Percentiles rank a stretch among this genome's conserved stretches.
These are phyloP conservation scores for Cornus kousa DNA, from an alignment of 148 eudicot genomes.

Conservation along the genomic window DNA sequence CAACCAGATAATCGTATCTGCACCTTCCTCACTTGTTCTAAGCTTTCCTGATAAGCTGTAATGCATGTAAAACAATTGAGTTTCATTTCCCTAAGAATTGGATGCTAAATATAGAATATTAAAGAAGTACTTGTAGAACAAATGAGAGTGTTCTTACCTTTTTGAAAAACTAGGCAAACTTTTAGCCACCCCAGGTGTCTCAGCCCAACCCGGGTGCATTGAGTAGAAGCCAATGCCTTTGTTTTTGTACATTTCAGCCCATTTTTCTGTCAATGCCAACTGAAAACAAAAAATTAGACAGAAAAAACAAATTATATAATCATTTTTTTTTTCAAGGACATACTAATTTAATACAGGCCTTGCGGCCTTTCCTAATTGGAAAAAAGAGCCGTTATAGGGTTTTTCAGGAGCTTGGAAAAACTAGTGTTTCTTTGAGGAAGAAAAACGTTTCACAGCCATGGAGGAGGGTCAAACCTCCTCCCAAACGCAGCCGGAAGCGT, in stretches of 20 bases:
- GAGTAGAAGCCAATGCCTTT: conserved; percentile 69
- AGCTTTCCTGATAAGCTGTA: conserved; percentile 70
- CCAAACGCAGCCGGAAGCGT: too few relatives aligned
- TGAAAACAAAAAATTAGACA: conserved; percentile 15
- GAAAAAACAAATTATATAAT: neutral
- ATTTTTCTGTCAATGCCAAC: conserved; percentile 93
- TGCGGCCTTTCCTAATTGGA: too few relatives aligned
- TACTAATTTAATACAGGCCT: too few relatives aligned
- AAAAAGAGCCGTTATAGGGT: too few relatives aligned
- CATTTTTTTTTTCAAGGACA: too few relatives aligned
- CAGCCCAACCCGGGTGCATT: conserved; percentile 99
- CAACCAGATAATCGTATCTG: conserved; percentile 82
- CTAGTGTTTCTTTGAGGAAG: too few relatives aligned
- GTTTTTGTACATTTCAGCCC: conserved; percentile 67
- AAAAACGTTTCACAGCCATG: too few relatives aligned
- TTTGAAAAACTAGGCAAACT: conserved; percentile 79
- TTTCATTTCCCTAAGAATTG: neutral
- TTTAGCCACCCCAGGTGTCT: conserved; percentile 80
- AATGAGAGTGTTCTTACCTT: conserved; percentile 35
- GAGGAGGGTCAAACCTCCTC: too few relatives aligned
- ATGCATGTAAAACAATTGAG: neutral
- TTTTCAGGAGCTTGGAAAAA: too few relatives aligned
- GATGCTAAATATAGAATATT: neutral
- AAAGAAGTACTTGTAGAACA: neutral
- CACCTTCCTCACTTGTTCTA: conserved; percentile 84